Base-by-base conservation (phyloP, 2,329 filamentous ascomycete genomes). In the Apiospora hydei region DNA sequence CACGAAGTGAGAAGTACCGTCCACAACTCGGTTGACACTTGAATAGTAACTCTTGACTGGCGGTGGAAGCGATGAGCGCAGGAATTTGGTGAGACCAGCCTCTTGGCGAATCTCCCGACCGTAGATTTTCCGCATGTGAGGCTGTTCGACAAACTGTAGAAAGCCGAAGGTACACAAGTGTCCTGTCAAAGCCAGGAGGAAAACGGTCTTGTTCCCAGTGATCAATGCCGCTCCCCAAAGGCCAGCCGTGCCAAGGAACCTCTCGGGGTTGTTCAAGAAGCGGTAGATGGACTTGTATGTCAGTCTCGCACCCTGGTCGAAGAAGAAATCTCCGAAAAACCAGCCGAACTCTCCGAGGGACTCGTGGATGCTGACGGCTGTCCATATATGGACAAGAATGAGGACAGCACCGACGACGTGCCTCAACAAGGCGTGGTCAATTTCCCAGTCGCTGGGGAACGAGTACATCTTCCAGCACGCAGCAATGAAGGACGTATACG, bases 311-410 rank as follows among this genome's bases (percentile, higher is more conserved):
- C 92, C 90, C 66, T 94, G 92, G 74, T 98, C 94, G 80, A 96
- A 98, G 87, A 99, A 98, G 86, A 98, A 99, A 81, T 99, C 96
- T 24, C 96, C 96, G 79, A 95, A 98, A 86, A 98, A 98, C 96
- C 96, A 99, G 77, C 96, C 96, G 78, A 98, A 99, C 80, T 99
- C 96, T 71, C 96, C 96, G 0, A 99, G 90, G 1, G 94, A 97
- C 69, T 98, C 95, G 81, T 98, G 97, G 76, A 98, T 95, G 81
- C 95, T 98, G 75, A 93, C 87, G 1, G 94, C 92, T 0, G 95
- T 98, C 96, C 96, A 99, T 24, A 97, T 83, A 79, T 99, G 96
- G 69, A 99, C 88, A 14, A 93, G 91, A 72, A 98, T 91, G 75
- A 98, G 86, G 70, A 93, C 90, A 69, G 89, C 86, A 61, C 96